Conservation (phyloP, 2,329 filamentous ascomycete genomes). For the Microascus cirrosus region DNA sequence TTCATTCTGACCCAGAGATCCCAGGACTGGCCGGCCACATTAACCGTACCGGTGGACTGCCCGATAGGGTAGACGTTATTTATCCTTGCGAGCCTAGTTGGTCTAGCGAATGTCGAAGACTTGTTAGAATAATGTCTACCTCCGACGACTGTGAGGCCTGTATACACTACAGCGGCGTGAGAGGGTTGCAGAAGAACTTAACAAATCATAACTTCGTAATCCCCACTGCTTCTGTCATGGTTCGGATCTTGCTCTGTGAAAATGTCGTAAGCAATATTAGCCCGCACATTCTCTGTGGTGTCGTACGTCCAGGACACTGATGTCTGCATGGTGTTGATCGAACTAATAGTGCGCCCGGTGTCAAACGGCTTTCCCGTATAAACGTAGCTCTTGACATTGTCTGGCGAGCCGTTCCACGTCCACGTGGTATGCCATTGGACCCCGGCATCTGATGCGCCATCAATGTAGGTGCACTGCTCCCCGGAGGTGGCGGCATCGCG, state of each 20-base stretch:
- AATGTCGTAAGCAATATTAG: constrained; percentile 48
- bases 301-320: constrained; percentile 20
- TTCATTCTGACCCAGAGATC: constrained; percentile 52
- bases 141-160: neutral
- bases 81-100: constrained; percentile 11
- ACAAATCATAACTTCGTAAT: constrained; percentile 56
- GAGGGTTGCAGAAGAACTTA: constrained; percentile 6
- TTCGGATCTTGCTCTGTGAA: constrained; percentile 36
- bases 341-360: constrained; percentile 16
- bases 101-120: too few relatives aligned
- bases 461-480: constrained; percentile 26
- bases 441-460: constrained; percentile 17
- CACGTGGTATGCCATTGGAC: constrained; percentile 27
- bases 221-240: constrained; percentile 20
- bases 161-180: too few relatives aligned
- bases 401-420: constrained; percentile 23
- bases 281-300: constrained; percentile 21
- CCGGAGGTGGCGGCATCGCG: constrained; percentile 18
- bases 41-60: constrained; percentile 38
- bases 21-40: constrained; percentile 41
- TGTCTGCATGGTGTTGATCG: constrained; percentile 19
- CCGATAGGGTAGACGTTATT: constrained; percentile 12
- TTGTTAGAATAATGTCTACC: neutral
- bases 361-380: constrained; percentile 11
- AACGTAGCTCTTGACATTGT: constrained; percentile 30